Percentiles rank a stretch among this genome's conserved stretches.
phyloP scores from a whole-genome alignment of 2,329 filamentous ascomycete species.

The Cladosporium phlei region DNA sequence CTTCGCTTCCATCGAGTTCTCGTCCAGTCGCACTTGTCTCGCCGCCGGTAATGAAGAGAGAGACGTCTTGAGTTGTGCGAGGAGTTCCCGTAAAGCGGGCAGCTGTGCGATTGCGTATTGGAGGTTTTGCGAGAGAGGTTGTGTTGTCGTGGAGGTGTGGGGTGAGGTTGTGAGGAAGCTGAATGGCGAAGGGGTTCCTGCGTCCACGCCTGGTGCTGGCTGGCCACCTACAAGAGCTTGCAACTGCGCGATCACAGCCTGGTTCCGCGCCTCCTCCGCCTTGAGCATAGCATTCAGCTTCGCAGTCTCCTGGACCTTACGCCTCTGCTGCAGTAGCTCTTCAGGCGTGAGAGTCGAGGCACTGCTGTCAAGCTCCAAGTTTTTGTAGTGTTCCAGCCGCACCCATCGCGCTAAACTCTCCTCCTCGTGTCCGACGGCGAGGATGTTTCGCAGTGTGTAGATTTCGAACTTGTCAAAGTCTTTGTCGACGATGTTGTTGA shows the following conservation, averaged over 20 bases:
- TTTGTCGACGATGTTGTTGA: constrained; percentile 47
- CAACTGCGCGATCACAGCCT: constrained; percentile 62
- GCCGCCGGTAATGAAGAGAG: constrained; percentile 22
- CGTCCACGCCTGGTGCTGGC: constrained; percentile 4
- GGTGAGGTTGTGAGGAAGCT: constrained; percentile 53
- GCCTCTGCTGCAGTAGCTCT: constrained; percentile 65
- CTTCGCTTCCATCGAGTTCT: constrained; percentile 57
- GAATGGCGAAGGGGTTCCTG: constrained; percentile 34
- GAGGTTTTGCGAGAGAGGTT: constrained; percentile 64
- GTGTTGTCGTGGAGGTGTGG: constrained; percentile 37
- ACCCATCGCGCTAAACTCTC: constrained; percentile 64
- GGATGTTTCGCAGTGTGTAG: constrained; percentile 76
- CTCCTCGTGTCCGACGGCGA: constrained; percentile 43
- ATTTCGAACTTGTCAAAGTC: constrained; percentile 58
- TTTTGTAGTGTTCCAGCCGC: constrained; percentile 78
- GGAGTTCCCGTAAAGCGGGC: constrained; percentile 67
- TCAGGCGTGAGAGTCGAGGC: constrained; percentile 56
- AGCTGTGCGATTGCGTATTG: constrained; percentile 79
- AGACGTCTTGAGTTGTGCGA: constrained; percentile 52
- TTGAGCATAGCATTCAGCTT: constrained; percentile 66
- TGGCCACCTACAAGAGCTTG: constrained; percentile 48
- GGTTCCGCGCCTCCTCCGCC: constrained; percentile 67
- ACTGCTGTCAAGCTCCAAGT: constrained; percentile 26
- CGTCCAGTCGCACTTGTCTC: constrained; percentile 29
- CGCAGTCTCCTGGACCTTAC: constrained; percentile 72